These are phyloP conservation scores for Keqinozyma sinolaborantium DNA, from an alignment of 1,139 yeast genomes.

Conservation along the genomic window DNA sequence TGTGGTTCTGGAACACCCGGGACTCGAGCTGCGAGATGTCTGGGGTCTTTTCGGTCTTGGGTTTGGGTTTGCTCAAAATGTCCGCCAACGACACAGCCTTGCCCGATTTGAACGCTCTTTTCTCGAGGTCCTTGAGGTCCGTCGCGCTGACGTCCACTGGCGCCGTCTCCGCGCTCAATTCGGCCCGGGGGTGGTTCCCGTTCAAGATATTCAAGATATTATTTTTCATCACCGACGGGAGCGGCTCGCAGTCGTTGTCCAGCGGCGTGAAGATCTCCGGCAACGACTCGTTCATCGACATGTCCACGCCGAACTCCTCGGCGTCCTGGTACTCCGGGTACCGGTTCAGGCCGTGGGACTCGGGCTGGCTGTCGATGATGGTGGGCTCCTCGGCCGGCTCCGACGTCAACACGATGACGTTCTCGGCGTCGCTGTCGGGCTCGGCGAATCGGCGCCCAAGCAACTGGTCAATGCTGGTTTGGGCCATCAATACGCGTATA, in stretches of 20 bases:
- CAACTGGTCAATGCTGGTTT: constrained; percentile 1
- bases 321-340: neutral
- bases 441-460: no score
- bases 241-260: neutral
- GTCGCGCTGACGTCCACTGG: no score
- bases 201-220: neutral
- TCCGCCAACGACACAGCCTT: constrained; percentile 30
- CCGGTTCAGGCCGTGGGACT: neutral
- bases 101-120: constrained; percentile 21
- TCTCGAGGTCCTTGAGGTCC: constrained; percentile 23
- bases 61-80: constrained; percentile 11
- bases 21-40: constrained; percentile 12
- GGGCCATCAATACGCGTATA: constrained; percentile 1
- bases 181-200: neutral
- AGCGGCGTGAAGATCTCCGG: neutral
- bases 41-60: neutral
- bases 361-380: neutral
- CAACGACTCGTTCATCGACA: neutral
- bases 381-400: neutral
- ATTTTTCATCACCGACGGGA: no score
- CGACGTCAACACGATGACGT: neutral
- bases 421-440: neutral
- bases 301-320: neutral
- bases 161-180: no score
- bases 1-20: constrained; percentile 16